These are phyloP conservation scores for Rhazya stricta DNA, from an alignment of 257 asterid genomes.

Conservation along the genomic window DNA sequence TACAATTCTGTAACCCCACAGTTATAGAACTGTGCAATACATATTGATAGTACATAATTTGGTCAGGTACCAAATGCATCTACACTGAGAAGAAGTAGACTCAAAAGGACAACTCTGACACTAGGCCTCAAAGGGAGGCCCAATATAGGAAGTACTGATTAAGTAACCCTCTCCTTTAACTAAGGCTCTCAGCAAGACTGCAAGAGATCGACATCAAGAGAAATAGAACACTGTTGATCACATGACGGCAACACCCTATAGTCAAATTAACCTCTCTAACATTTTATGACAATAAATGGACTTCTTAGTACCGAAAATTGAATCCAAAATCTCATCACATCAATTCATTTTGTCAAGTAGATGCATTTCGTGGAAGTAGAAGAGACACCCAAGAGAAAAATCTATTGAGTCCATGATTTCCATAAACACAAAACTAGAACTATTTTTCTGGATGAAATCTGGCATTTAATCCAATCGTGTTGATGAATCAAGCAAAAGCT, in stretches of 20 bases:
- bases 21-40: not conserved
- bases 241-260: not conserved
- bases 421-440: not conserved
- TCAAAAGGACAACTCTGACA: not conserved
- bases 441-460: not conserved
- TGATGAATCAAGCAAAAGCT: not conserved
- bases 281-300: not conserved
- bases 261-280: not conserved
- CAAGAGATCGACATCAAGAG: not conserved
- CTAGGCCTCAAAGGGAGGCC: not conserved
- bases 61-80: not conserved
- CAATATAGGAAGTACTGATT: not conserved
- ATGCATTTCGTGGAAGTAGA: not conserved
- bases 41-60: not conserved
- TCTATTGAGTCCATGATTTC: too few species aligned
- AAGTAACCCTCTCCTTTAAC: not conserved
- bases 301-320: not conserved
- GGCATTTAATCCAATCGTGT: not conserved
- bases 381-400: too few species aligned
- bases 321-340: not conserved
- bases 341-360: not conserved
- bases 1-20: too few species aligned
- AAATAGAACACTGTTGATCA: not conserved
- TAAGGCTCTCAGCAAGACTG: slow-evolving; percentile 2
- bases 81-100: not conserved